Conservation (phyloP, 1,284 basidiomycete species). For the Ceratobasidium sp. region DNA sequence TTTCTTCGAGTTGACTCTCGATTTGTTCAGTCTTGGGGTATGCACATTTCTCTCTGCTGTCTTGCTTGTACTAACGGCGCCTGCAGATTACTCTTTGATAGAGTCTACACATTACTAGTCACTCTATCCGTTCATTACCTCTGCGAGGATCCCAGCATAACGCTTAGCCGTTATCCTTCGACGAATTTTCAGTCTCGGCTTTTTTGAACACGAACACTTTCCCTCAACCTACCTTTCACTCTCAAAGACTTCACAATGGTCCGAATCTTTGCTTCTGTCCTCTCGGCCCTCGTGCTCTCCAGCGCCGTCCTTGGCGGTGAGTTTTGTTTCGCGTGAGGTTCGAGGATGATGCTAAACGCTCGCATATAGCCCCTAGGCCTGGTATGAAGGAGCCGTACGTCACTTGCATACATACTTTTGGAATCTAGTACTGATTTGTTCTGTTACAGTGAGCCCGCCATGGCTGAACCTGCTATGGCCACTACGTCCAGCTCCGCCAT, state of each 20-base stretch:
- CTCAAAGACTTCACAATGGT: slow-evolving; percentile 41
- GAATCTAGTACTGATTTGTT: background rate
- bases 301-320: slow-evolving; percentile 36
- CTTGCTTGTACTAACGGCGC: slow-evolving; percentile 35
- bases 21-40: slow-evolving; percentile 43
- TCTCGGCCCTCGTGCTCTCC: slow-evolving; percentile 42
- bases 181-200: slow-evolving; percentile 9
- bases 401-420: slow-evolving; percentile 1
- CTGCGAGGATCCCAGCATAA: slow-evolving; percentile 44
- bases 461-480: slow-evolving; percentile 34
- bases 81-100: slow-evolving; percentile 45
- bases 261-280: slow-evolving; percentile 36
- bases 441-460: slow-evolving; percentile 19
- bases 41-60: slow-evolving; percentile 16
- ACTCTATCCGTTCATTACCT: slow-evolving; percentile 41
- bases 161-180: slow-evolving; percentile 38
- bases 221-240: slow-evolving; percentile 24
- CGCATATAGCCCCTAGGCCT: slow-evolving; percentile 13
- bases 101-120: slow-evolving; percentile 41
- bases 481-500: slow-evolving; percentile 32
- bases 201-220: slow-evolving; percentile 40
- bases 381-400: slow-evolving; percentile 20
- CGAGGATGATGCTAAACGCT: background rate
- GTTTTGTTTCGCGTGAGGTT: slow-evolving; percentile 5
- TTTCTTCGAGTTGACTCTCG: slow-evolving; percentile 48